Evolutionary conservation across 1,284 basidiomycete species (phyloP).

Genomic region (Boletus sp.): DNA sequence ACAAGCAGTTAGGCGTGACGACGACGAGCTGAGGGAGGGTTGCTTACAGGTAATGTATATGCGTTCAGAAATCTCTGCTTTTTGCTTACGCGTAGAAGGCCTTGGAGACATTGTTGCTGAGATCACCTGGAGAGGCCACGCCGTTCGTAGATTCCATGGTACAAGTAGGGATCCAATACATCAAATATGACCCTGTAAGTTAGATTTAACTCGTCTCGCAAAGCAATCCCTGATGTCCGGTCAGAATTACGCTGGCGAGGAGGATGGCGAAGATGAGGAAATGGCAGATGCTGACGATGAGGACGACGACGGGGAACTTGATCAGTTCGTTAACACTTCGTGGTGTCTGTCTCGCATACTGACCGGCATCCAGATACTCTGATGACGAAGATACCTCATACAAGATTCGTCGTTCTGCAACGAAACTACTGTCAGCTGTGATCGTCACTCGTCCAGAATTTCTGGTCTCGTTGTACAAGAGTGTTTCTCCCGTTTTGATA

Average conservation of each 20-base stretch:
- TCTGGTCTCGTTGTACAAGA: constrained; percentile 73
- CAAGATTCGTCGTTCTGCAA: constrained; percentile 92
- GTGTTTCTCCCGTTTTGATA: constrained; percentile 84
- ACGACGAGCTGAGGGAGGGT: constrained; percentile 79
- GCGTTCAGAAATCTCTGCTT: neutral
- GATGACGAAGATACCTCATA: constrained; percentile 99
- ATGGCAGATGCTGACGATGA: constrained; percentile 75
- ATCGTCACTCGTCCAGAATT: constrained; percentile 88
- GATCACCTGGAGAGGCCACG: constrained; percentile 79
- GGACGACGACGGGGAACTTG: constrained; percentile 77
- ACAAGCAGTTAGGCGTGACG: constrained; percentile 62
- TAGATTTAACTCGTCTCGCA: neutral
- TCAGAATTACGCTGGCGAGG: constrained; percentile 84
- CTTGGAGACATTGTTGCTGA: constrained; percentile 78
- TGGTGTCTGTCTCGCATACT: neutral
- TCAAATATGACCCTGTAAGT: constrained; percentile 92
- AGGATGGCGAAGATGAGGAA: constrained; percentile 78
- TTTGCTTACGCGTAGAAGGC: constrained; percentile 40
- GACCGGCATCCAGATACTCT: constrained; percentile 64
- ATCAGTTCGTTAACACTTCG: constrained; percentile 46
- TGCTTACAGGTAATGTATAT: constrained; percentile 57
- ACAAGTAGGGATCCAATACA: constrained; percentile 66
- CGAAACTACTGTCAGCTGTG: constrained; percentile 83
- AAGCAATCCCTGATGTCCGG: constrained; percentile 5
- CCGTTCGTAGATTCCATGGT: constrained; percentile 70